Evolutionary conservation across 768 basidiomycete species (phyloP), one percentile per base, ranked within the genome.

Genomic region (Xerocomellus chrysenteron): DNA sequence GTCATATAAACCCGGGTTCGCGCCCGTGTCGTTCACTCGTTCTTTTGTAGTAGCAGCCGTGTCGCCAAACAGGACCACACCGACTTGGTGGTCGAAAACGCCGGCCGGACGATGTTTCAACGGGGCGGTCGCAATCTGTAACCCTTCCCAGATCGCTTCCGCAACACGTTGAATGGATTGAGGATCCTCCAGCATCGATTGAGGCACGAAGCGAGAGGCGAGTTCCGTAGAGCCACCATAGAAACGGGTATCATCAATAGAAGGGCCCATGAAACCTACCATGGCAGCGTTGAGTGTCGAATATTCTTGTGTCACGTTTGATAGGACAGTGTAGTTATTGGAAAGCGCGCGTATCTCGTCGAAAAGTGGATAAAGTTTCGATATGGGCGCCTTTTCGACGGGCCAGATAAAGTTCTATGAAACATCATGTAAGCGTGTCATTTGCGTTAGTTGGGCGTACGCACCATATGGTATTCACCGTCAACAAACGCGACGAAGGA

Each of bases 1-100:
- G 11, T 54, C 43, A 19, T 66, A 66, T 6, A 63, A 49, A 19
- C 54, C 61, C 11, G 65, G 65, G 40, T 66, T 65, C 1, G 60
- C 64, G 3, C 54, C 64, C 1, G 64, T 60, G 32, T 55, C 60
- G 21, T 65, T 55, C 9, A 46, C 52, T 21, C 26, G 57, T 6
- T 50, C 47, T 4, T 33, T 48, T 14, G 48, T 60, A 17, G 43
- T 55, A 45, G 55, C 50, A 2, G 64, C 35, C 28, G 7, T 30
- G 28, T 30, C 7, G 28, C 28, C 7, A 8, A 30, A 30, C 28
- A 8, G 28, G 28, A 52, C 32, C 1, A 33, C 47, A 8, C 44
- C 33, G 3, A 33, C 24, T 16, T 46, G 46, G 2, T 12, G 16
- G 2, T 47, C 19, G 33, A 52, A 48, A 0, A 52, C 42, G 13